Conservation (phyloP, 2,329 filamentous ascomycete genomes). For the Fragosphaeria purpurea region DNA sequence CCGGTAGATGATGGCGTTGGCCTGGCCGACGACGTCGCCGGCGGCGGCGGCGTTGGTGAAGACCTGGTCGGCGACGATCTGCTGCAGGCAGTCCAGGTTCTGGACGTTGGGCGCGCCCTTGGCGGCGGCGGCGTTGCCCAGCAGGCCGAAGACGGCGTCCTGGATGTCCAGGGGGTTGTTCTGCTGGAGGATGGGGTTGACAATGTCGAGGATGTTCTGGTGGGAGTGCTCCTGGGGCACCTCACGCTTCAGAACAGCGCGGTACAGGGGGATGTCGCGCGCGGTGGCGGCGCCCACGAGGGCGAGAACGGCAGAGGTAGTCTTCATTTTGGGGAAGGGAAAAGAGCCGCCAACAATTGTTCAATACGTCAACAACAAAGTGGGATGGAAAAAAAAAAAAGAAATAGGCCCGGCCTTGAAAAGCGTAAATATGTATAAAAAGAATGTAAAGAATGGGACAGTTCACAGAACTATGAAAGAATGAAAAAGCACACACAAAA, state of each 20-base stretch:
- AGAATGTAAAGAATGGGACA: conserved; percentile 6
- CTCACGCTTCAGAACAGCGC: conserved; percentile 28
- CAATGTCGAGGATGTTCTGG: conserved; percentile 28
- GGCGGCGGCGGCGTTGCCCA: conserved; percentile 32
- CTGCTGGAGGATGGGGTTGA: conserved; percentile 26
- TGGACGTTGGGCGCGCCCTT: conserved; percentile 21
- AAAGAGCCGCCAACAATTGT: not conserved
- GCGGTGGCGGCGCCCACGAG: conserved; percentile 21
- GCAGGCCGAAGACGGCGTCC: conserved; percentile 37
- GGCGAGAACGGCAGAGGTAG: conserved; percentile 19
- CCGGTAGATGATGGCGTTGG: conserved; percentile 42
- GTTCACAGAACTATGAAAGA: conserved; percentile 13
- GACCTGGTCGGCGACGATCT: conserved; percentile 47
- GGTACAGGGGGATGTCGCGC: conserved; percentile 19
- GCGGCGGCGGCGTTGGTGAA: conserved; percentile 50
- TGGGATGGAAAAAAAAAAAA: not conserved
- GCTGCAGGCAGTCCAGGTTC: conserved; percentile 48
- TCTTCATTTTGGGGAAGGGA: conserved; percentile 12
- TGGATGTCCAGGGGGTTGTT: conserved; percentile 39
- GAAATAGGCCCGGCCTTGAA: conserved; percentile 10
- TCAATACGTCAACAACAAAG: conserved; percentile 2
- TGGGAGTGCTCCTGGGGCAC: conserved; percentile 44
- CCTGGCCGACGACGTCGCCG: conserved; percentile 40
- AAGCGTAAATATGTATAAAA: conserved; percentile 7
- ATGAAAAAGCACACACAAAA: conserved; percentile 5